Evolutionary conservation across 805 yeast genomes (phyloP), one percentile per base, ranked within the genome.

Genomic region (Ogataea minuta): DNA sequence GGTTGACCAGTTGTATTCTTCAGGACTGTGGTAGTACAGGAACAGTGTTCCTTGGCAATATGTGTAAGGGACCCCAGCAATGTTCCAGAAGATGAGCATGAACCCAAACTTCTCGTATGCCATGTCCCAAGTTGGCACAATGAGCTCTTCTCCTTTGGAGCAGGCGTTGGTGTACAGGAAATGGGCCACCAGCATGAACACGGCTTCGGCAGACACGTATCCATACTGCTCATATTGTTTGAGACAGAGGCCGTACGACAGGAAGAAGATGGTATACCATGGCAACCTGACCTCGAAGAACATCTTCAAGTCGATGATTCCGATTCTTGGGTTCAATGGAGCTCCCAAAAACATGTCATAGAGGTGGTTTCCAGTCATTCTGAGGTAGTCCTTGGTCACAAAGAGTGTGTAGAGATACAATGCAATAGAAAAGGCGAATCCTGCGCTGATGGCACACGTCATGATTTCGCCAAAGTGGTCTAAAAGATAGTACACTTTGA

Each of bases 101-200:
- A 93, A 93, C n/a, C 99, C 99, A 56, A 93, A 93, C 68, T 93
- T 93, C 65, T 93, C 99, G 65, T 93, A 93, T 23, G 95, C 96
- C 97, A 93, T 91, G 64, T 93, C 99, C 98, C 99, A 93, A 13
- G 96, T 85, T 53, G 98, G 96, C 47, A 90, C 95, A 61, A 93
- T 93, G 54, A 91, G 71, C 63, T 93, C 98, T 67, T 93, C 99
- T 53, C 98, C 99, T 67, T 93, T 93, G 41, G 95, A 82, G 66
- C 98, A 91, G 3, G 97, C 96, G 59, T 93, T 91, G 45, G 95
- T 96, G 59, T 93, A 93, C 34, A 89, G 70, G 85, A 95, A 93
- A 63, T 91, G 95, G 10, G 95, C 97, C 44, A 84, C 67, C 50
- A 86, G 64, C 27, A 89, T 71, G 48, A 84, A 79, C 32, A 71